These are phyloP conservation scores for Aureobasidium sp. DNA, from an alignment of 2,329 filamentous ascomycete species.

Conservation along the genomic window DNA sequence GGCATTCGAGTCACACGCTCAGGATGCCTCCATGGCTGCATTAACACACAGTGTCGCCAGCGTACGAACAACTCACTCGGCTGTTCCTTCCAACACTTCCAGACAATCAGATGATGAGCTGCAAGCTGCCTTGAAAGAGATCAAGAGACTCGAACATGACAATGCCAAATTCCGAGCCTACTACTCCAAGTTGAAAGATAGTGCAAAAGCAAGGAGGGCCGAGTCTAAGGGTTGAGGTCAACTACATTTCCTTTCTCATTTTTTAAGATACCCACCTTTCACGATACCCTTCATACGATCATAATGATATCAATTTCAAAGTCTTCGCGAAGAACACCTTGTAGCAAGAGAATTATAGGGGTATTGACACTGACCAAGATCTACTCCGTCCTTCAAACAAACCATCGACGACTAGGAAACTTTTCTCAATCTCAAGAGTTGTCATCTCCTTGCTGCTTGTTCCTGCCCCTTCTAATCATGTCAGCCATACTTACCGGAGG, in stretches of 20 bases:
- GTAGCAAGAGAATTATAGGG: neutral
- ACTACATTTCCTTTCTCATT: neutral
- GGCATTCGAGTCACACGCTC: conserved; percentile 85
- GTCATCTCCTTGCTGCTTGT: neutral
- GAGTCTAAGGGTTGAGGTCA: neutral
- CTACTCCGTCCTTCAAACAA: neutral
- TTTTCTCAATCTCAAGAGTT: neutral
- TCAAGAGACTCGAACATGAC: neutral
- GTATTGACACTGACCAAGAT: neutral
- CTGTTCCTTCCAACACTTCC: neutral
- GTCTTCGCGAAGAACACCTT: neutral
- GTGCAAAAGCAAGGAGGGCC: conserved; percentile 10
- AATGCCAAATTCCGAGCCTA: conserved; percentile 7
- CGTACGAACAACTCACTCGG: neutral
- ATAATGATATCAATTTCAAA: neutral
- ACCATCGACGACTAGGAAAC: neutral
- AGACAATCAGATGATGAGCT: conserved; percentile 6
- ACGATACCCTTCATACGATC: neutral
- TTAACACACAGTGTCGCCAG: conserved; percentile 68
- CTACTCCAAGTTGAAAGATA: conserved; percentile 11
- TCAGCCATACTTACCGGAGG: conserved; percentile 25
- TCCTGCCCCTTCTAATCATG: conserved; percentile 6
- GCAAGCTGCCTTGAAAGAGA: conserved; percentile 1
- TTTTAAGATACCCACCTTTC: neutral
- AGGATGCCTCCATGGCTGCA: conserved; percentile 63